Evolutionary conservation across 1,284 basidiomycete species (phyloP), one percentile per base, ranked within the genome.

Genomic region (Coniophora puteana): DNA sequence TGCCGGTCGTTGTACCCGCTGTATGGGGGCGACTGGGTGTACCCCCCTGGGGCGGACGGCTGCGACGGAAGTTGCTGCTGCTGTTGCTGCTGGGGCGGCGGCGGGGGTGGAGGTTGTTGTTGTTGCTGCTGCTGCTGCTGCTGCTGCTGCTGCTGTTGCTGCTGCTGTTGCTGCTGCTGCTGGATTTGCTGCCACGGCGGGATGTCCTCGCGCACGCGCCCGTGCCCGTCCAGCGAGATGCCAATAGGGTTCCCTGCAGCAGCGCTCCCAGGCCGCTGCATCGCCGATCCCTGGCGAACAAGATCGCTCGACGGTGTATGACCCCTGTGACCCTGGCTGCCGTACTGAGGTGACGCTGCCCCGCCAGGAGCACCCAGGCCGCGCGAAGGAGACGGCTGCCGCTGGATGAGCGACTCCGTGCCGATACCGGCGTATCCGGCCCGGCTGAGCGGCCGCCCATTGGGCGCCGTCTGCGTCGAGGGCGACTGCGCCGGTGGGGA

Each of bases 351-450:
- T 44, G 38, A 14, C 47, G 46, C 17, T 52, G 49, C 24, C n/a
- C n/a, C n/a, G 43, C 34, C 4, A 46, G 40, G n/a, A 4, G 50
- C 50, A 25, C 45, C 48, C 1, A 49, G 41, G 4, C 50, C 52
- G 48, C 36, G 59, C 43, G 53, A 46, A 16, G 56, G 57, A 12
- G 58, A 59, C 2, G 30, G 12, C 2, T 42, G 18, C 14, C 51
- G 55, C 2, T 49, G 11, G 4, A 41, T 44, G 4, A 59, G 18
- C 1, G 76, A 81, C 41, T 87, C 80, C 0, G 84, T 80, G 5
- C 87, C 91, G 45, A 93, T 82, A 3, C 90, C 90, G 0, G 78
- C 80, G 52, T 85, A 89, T 0, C 85, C 89, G 41, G 77, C 69
- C 44, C 79, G 68, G 54, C 69, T 85, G 30, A 68, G 55, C 1